A percentile compares a stretch with the other conserved stretches of the same genome.
phyloP scores from a whole-genome alignment of 2,329 filamentous ascomycete genomes.

The Neonectria neomacrospora region DNA sequence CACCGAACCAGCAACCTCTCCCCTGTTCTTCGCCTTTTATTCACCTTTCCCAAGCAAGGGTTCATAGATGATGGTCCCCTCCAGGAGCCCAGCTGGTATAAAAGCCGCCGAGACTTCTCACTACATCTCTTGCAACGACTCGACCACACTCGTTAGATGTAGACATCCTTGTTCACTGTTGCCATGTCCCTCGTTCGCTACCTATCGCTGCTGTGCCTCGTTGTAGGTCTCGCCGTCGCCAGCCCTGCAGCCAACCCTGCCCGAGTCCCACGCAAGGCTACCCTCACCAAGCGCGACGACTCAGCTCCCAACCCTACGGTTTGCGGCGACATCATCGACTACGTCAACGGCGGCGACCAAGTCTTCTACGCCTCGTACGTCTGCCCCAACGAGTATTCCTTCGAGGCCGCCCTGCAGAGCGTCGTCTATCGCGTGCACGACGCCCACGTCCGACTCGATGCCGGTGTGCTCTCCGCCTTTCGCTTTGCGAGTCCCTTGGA shows the following conservation, averaged over 20 bases:
- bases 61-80: too few species aligned
- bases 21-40: too few species aligned
- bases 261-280: neutral
- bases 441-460: neutral
- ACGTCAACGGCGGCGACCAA: neutral
- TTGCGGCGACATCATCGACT: constrained; percentile 13
- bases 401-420: constrained; percentile 13
- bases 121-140: neutral
- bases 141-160: neutral
- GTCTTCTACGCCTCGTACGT: constrained; percentile 6
- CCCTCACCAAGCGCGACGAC: constrained; percentile 12
- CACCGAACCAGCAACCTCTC: too few species aligned
- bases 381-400: constrained; percentile 6
- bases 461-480: constrained; percentile 5
- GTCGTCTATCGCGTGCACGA: constrained; percentile 9
- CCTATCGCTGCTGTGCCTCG: neutral
- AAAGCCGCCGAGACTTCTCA: too few species aligned
- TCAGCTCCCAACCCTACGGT: neutral
- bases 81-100: too few species aligned
- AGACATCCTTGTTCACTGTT: too few species aligned
- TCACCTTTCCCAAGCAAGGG: too few species aligned
- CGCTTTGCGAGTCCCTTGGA: constrained; percentile 4
- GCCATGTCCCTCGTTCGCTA: constrained; percentile 2
- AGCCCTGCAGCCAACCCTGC: neutral
- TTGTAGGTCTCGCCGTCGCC: neutral